A percentile compares a stretch with the other conserved stretches of the same genome.
phyloP scores from a whole-genome alignment of 345 rosid genomes.

The Salix dunnii region DNA sequence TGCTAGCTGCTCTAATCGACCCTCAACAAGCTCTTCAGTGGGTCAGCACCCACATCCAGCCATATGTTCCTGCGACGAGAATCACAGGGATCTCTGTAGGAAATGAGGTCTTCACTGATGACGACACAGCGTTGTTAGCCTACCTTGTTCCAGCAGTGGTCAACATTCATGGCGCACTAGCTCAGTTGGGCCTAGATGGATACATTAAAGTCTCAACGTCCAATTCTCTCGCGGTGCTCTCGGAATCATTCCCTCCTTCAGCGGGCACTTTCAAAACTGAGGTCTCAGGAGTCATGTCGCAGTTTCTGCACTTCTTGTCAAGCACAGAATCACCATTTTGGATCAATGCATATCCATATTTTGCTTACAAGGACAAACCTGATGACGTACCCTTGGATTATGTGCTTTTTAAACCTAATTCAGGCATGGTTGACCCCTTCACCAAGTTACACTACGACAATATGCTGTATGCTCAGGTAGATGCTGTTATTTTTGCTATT shows the following conservation, averaged over 20 bases:
- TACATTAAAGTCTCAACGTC: constrained; percentile 77
- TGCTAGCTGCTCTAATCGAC: constrained; percentile 42
- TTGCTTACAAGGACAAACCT: constrained; percentile 80
- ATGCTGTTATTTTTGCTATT: constrained; percentile 73
- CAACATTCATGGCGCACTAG: constrained; percentile 71
- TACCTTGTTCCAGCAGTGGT: constrained; percentile 67
- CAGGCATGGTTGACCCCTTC: constrained; percentile 78
- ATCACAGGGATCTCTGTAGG: constrained; percentile 31
- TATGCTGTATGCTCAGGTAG: constrained; percentile 93
- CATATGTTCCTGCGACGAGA: constrained; percentile 26
- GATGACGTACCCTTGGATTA: constrained; percentile 61
- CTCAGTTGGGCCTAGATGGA: constrained; percentile 62
- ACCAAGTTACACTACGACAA: constrained; percentile 76
- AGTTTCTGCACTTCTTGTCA: constrained; percentile 54
- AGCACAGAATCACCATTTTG: constrained; percentile 63
- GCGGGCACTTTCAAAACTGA: constrained; percentile 69
- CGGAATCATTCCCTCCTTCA: constrained; percentile 83
- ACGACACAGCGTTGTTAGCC: constrained; percentile 8
- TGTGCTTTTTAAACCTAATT: constrained; percentile 76
- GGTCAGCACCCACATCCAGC: constrained; percentile 21
- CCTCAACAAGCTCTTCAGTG: constrained; percentile 22
- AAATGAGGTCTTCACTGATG: constrained; percentile 26
- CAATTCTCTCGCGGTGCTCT: constrained; percentile 62
- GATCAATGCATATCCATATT: constrained; percentile 97
- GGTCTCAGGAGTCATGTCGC: constrained; percentile 50